Percentiles rank a stretch among this genome's conserved stretches.
phyloP scores from a whole-genome alignment of 805 yeast genomes.

The Candida suzukii region DNA sequence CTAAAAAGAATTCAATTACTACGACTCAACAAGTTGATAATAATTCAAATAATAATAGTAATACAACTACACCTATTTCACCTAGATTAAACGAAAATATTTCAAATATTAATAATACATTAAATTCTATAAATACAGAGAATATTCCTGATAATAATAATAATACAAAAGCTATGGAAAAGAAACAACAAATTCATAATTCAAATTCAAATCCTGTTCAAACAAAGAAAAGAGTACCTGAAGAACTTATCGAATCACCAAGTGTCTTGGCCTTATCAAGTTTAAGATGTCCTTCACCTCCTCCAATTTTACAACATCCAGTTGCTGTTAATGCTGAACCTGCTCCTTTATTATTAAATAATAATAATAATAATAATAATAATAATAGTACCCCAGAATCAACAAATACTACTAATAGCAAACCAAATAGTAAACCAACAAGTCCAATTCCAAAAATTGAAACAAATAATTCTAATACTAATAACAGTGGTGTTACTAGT shows the following conservation, averaged over 20 bases:
- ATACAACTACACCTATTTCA: neutral
- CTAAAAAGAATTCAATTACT: slow-evolving; percentile 12
- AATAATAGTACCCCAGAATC: slow-evolving; percentile 8
- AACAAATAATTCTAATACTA: neutral
- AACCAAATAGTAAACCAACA: neutral
- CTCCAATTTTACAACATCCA: slow-evolving; percentile 47
- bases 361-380: slow-evolving; percentile 10
- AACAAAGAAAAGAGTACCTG: slow-evolving; percentile 3
- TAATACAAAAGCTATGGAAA: neutral
- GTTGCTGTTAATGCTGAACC: slow-evolving; percentile 16
- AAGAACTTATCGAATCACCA: slow-evolving; percentile 30
- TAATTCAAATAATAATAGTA: neutral
- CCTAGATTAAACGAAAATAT: too few species aligned
- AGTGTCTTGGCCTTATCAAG: slow-evolving; percentile 52
- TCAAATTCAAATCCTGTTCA: neutral
- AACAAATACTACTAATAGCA: neutral
- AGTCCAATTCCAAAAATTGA: neutral
- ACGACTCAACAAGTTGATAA: slow-evolving; percentile 3
- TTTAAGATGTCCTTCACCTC: slow-evolving; percentile 65
- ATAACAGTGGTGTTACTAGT: neutral
- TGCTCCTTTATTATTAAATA: slow-evolving; percentile 11
- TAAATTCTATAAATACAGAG: neutral
- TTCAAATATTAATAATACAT: too few species aligned
- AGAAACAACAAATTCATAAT: neutral
- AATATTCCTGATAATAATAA: neutral